Evolutionary conservation across 2,329 filamentous ascomycete species (phyloP), one percentile per base, ranked within the genome.

Genomic region (Elsinoe arachidis): DNA sequence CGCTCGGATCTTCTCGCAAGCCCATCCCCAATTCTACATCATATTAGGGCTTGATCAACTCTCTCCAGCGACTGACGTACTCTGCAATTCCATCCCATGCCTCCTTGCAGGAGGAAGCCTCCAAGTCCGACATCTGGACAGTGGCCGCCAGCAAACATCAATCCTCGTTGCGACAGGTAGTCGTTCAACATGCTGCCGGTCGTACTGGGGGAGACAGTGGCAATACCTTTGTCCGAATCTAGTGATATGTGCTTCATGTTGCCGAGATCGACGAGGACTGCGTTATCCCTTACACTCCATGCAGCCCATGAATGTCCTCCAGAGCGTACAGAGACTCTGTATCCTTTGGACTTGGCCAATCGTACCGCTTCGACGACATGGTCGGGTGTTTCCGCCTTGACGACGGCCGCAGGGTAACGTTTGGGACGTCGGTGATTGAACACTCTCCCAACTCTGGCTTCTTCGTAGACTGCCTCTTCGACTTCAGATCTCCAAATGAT

Each of bases 31-130:
- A 60, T 76, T 78, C 76, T 78, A 54, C 10, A 37, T 15, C 7
- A 17, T 15, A 2, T 41, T 14, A 47, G 23, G 12, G n/a, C 11
- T 9, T 23, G 37, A 55, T 59, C 33, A 59, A 35, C 52, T 55
- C 12, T 21, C 9, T 33, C 19, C 19, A 21, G 6, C 9, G 23
- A 41, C 15, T 12, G 38, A 37, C 71, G 57, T 59, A 77, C 76
- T 65, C 74, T 76, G 61, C 76, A 80, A 62, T 80, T 80, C 79
- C 79, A 82, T 0, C 79, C 79, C 77, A 81, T 80, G 1, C 79
- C 79, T 0, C 79, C 80, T 61, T 81, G 78, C 12, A 82, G 64
- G 19, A 81, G 63, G 60, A 81, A 81, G 0, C 79, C 79, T 0
- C 79, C 79, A n/a, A 82, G 62, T 7, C 77, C 79, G 15, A 82